phyloP scores from a whole-genome alignment of 352 stramenopile genomes.

The Hyaloperonospora arabidopsidis region DNA sequence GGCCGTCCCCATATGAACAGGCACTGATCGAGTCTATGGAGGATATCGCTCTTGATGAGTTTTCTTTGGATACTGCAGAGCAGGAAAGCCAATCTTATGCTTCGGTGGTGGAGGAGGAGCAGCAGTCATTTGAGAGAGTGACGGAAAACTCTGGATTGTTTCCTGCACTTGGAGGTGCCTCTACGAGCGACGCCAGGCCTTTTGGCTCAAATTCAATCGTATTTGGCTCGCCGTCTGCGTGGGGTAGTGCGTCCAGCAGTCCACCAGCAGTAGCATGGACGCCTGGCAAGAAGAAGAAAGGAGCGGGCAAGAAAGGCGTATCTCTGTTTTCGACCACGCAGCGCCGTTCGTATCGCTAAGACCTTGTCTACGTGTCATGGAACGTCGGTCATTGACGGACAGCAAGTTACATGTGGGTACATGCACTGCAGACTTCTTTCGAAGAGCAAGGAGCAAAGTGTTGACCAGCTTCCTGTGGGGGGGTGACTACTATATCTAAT shows the following conservation, averaged over 20 bases:
- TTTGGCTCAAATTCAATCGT: slow-evolving; percentile 8
- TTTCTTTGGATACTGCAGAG: slow-evolving; percentile 7
- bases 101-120: slow-evolving; percentile 29
- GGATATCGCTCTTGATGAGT: slow-evolving; percentile 30
- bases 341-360: slow-evolving; percentile 64
- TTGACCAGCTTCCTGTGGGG: too few species aligned
- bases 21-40: slow-evolving; percentile 32
- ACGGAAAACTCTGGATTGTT: slow-evolving; percentile 74
- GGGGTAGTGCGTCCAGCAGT: slow-evolving; percentile 31
- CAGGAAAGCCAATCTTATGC: slow-evolving; percentile 15
- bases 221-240: slow-evolving; percentile 34
- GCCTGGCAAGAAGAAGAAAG: slow-evolving; percentile 50
- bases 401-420: too few species aligned
- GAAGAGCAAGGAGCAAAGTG: too few species aligned
- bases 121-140: slow-evolving; percentile 57
- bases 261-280: slow-evolving; percentile 29
- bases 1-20: slow-evolving; percentile 55
- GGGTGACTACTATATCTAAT: too few species aligned
- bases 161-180: slow-evolving; percentile 33
- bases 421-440: too few species aligned
- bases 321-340: slow-evolving; percentile 65
- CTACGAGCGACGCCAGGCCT: slow-evolving; percentile 4
- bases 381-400: not conserved
- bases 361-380: not conserved
- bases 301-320: slow-evolving; percentile 57